phyloP scores from a whole-genome alignment of 805 yeast species.

The Tetrapisispora iriomotensis region DNA sequence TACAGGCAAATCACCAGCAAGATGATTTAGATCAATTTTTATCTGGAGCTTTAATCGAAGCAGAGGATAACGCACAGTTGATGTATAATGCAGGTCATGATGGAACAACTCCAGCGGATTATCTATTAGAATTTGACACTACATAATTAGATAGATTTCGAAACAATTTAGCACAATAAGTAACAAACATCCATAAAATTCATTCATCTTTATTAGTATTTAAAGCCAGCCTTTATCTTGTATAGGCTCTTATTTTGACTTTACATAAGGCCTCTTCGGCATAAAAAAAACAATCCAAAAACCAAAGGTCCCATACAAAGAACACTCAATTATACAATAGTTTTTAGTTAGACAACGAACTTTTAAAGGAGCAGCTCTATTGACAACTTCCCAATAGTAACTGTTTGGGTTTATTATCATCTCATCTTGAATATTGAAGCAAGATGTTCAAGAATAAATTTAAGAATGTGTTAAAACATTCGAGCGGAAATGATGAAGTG shows the following conservation, averaged over 20 bases:
- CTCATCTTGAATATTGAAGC: too few species aligned
- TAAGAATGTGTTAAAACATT: constrained; percentile 1
- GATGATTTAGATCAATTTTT: constrained; percentile 26
- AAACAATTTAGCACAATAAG: too few species aligned
- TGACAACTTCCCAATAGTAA: too few species aligned
- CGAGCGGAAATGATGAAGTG: background rate
- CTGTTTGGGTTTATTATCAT: background rate
- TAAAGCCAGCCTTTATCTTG: too few species aligned
- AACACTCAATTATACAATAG: too few species aligned
- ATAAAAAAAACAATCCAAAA: too few species aligned
- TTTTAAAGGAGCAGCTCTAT: too few species aligned
- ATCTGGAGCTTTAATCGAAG: constrained; percentile 25
- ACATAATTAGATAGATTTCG: too few species aligned
- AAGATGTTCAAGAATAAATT: constrained; percentile 2
- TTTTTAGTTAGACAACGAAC: too few species aligned
- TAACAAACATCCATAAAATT: background rate
- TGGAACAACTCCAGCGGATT: constrained; percentile 19
- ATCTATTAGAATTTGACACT: constrained; percentile 22
- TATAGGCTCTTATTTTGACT: too few species aligned
- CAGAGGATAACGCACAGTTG: constrained; percentile 26
- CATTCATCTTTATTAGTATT: background rate
- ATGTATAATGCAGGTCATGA: constrained; percentile 16
- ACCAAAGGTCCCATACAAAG: too few species aligned
- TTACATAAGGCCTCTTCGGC: too few species aligned
- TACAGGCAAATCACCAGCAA: constrained; percentile 2